Base-by-base conservation (phyloP, 202 grass and related monocot genomes). In the Saccharum hybrid region DNA sequence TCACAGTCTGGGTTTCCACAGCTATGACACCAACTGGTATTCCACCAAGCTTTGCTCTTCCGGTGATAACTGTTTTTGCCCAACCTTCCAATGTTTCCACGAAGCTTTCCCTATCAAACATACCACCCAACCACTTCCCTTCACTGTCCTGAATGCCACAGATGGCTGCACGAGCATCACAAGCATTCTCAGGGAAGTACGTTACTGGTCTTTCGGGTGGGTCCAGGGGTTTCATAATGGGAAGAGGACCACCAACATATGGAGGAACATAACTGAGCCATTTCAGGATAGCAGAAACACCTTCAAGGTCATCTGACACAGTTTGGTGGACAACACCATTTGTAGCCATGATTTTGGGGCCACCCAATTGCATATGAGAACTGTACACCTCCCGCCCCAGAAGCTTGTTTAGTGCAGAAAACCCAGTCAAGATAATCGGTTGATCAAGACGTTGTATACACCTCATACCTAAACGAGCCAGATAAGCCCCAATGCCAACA, bases 251-350 rank as follows among this genome's bases (percentile, higher is more conserved):
- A 5, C 93, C 96, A 72, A 94, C 43, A 82, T 87, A 96, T 15
- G 96, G 91, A 83, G 96, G 96, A 85, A 98, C 89, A 89, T 98
- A 98, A 75, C 93, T 96, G 66, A 98, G 93, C 96, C 96, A 98
- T 81, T 95, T 96, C 79, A 96, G 86, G 76, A 98, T 94, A 78
- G 96, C 85, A 75, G 91, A 92, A 92, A 96, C 83, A 83, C 96
- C 96, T 82, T 98, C 96, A 69, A 98, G 93, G 87, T 98, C 96
- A 90, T 98, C 96, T 70, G 91, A 84, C 66, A 98, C 96, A 22
- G 96, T 98, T 64, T 96, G 90, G 86, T 98, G 96, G 31, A 91
- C 93, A 28, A 98, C 96, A 64, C 96, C 96, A 89, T 98, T 98
- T 79, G 96, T 98, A 40, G 89, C 96, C 96, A 98, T 98, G 52